phyloP scores from a whole-genome alignment of 2,329 filamentous ascomycete genomes.

The Ophiocordyceps camponoti-leonardi region DNA sequence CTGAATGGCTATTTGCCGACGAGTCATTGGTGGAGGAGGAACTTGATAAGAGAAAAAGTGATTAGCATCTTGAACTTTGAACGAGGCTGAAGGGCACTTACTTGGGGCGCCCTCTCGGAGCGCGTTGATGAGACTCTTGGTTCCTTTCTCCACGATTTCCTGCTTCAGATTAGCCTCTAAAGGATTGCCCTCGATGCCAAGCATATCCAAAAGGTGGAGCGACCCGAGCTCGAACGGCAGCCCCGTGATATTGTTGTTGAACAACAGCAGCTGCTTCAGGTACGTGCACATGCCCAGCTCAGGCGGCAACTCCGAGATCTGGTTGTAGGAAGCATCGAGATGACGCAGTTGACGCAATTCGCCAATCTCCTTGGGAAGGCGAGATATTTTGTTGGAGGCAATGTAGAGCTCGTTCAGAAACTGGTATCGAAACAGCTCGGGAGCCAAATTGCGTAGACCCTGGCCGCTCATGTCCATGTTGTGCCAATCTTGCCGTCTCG shows the following conservation, averaged over 20 bases:
- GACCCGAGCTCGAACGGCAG: conserved; percentile 80
- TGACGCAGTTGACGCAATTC: conserved; percentile 64
- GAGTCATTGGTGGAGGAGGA: conserved; percentile 57
- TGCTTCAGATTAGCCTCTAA: conserved; percentile 60
- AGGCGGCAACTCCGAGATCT: conserved; percentile 62
- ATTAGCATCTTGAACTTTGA: background rate
- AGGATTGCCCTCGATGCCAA: conserved; percentile 87
- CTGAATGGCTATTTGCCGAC: conserved; percentile 65
- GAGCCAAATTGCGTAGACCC: conserved; percentile 67
- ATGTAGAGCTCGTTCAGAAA: conserved; percentile 89
- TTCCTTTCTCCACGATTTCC: conserved; percentile 74
- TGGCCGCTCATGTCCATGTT: conserved; percentile 94
- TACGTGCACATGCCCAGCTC: conserved; percentile 97
- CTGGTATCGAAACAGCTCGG: conserved; percentile 67
- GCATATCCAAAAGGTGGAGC: conserved; percentile 69
- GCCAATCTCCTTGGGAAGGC: conserved; percentile 67
- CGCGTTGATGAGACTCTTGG: conserved; percentile 65
- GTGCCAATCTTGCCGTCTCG: conserved; percentile 70
- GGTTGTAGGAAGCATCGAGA: conserved; percentile 79
- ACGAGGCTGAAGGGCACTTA: conserved; percentile 28
- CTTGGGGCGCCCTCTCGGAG: conserved; percentile 73
- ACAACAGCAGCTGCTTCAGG: conserved; percentile 67
- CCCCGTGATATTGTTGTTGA: conserved; percentile 74
- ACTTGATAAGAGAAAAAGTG: conserved; percentile 26
- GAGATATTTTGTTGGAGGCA: conserved; percentile 75